A percentile compares a stretch with the other conserved stretches of the same genome.
These are phyloP conservation scores for Handroanthus guayacan DNA, from an alignment of 257 asterid genomes.

Conservation along the genomic window DNA sequence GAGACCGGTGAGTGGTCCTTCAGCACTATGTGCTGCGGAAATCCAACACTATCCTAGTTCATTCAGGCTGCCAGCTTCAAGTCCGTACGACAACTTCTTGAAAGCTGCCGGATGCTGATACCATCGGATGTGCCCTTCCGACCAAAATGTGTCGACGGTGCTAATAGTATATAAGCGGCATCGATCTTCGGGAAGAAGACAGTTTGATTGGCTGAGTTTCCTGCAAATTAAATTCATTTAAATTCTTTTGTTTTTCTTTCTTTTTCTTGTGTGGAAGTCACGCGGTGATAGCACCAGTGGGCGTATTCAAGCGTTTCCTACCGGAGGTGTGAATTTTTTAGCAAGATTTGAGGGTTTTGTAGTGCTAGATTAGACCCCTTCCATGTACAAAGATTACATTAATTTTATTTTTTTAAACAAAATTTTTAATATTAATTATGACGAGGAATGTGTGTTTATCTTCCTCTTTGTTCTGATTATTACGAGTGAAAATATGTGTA, in stretches of 20 bases:
- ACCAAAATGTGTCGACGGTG: not conserved
- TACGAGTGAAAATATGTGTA: not conserved
- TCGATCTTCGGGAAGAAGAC: constrained; percentile 23
- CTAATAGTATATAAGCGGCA: constrained; percentile 20
- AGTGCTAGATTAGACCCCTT: constrained; percentile 44
- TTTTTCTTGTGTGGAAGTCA: constrained; percentile 15
- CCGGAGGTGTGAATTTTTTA: constrained; percentile 32
- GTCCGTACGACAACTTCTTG: constrained; percentile 86
- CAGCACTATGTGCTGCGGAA: constrained; percentile 57
- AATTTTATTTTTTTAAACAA: constrained; percentile 12
- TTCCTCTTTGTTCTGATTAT: constrained; percentile 7
- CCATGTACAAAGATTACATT: constrained; percentile 30
- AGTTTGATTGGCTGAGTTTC: constrained; percentile 32
- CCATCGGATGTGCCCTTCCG: constrained; percentile 16
- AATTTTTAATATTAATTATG: not conserved
- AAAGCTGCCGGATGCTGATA: constrained; percentile 88
- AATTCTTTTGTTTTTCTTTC: constrained; percentile 35
- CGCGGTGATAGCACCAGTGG: constrained; percentile 28
- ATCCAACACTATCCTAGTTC: constrained; percentile 54
- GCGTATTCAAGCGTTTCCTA: constrained; percentile 31
- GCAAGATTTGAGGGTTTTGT: constrained; percentile 38
- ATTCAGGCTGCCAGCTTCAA: constrained; percentile 70
- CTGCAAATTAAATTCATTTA: constrained; percentile 37
- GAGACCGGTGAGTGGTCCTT: constrained; percentile 26
- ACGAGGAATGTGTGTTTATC: constrained; percentile 28